Evolutionary conservation across 73 alveolate genomes (phyloP).

Genomic region (Paramecium primaurelia): DNA sequence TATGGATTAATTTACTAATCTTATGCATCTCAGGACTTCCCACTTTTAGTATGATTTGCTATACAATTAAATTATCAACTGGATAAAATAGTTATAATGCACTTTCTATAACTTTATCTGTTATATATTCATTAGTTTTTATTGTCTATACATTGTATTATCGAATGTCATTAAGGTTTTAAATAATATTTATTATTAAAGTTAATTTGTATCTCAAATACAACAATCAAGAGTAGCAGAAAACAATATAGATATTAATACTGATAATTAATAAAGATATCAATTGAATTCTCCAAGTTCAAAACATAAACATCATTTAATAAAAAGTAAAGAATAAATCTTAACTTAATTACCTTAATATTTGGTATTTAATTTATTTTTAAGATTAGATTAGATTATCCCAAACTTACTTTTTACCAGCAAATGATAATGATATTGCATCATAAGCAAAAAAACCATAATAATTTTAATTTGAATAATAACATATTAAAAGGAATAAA

Average conservation of each 20-base stretch:
- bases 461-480: not conserved
- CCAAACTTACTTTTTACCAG: conserved; percentile 23
- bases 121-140: not conserved
- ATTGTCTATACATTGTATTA: conserved; percentile 7
- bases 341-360: not conserved
- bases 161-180: not conserved
- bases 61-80: not conserved
- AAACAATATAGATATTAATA: not conserved
- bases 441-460: not conserved
- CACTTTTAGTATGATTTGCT: not conserved
- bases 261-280: not conserved
- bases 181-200: not conserved
- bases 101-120: not conserved
- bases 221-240: not conserved
- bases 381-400: not conserved
- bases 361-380: not conserved
- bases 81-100: not conserved
- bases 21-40: conserved; percentile 16
- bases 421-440: not conserved
- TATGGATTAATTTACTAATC: conserved; percentile 14
- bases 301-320: not conserved
- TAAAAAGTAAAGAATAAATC: not conserved
- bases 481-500: not conserved
- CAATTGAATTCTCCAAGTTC: conserved; percentile 27
- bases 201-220: not conserved